These are phyloP conservation scores for Coniochaeta sp. DNA, from an alignment of 2,329 filamentous ascomycete genomes.

Conservation along the genomic window DNA sequence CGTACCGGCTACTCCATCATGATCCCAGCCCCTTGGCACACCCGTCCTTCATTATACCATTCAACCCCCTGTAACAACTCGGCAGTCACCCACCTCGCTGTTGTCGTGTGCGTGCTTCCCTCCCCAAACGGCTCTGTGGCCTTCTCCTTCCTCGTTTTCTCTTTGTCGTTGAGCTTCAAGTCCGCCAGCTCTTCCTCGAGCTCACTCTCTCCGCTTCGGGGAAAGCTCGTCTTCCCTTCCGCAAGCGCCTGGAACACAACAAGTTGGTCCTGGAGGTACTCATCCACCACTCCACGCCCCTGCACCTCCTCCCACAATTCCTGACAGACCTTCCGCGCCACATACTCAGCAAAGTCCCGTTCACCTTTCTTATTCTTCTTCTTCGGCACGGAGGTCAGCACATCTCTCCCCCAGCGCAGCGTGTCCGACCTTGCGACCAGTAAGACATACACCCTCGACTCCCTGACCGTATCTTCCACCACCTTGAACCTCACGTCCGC, in stretches of 20 bases:
- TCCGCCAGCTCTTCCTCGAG: conserved; percentile 22
- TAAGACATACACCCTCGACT: conserved; percentile 47
- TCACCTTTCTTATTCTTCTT: conserved; percentile 22
- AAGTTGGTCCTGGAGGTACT: conserved; percentile 54
- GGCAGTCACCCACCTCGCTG: conserved; percentile 51
- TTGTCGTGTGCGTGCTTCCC: conserved; percentile 48
- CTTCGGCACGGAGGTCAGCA: conserved; percentile 32
- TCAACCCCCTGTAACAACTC: conserved; percentile 40
- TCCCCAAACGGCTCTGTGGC: conserved; percentile 45
- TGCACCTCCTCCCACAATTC: conserved; percentile 38
- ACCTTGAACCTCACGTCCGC: conserved; percentile 36
- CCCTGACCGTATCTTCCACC: conserved; percentile 43
- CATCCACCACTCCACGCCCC: conserved; percentile 42
- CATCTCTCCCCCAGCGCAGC: conserved; percentile 16
- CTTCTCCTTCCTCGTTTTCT: conserved; percentile 35
- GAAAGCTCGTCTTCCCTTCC: conserved; percentile 42
- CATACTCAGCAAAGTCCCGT: conserved; percentile 24
- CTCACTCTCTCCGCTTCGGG: conserved; percentile 15
- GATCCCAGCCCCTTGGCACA: conserved; percentile 40
- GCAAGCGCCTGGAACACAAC: conserved; percentile 54
- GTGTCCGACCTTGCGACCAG: conserved; percentile 44
- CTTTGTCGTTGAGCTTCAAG: conserved; percentile 16
- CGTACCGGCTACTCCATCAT: background rate
- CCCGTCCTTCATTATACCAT: conserved; percentile 44
- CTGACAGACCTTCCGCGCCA: conserved; percentile 37